Percentiles rank a stretch among this genome's conserved stretches.
phyloP scores from a whole-genome alignment of 1,139 yeast species.

The Yamadazyma blattariae region DNA sequence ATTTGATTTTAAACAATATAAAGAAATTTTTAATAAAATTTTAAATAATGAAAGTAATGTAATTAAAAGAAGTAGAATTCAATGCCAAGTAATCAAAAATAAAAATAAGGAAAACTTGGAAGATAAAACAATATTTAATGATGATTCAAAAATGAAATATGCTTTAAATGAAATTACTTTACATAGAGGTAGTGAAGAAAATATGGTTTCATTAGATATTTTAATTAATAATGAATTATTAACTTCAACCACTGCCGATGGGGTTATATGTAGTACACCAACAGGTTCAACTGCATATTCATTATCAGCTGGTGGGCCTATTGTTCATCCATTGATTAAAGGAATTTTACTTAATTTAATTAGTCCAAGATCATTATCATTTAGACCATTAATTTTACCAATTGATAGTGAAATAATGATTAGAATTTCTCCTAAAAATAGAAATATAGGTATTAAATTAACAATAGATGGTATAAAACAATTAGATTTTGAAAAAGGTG shows the following conservation, averaged over 20 bases:
- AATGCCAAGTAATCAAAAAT: conserved; percentile 60
- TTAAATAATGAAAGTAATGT: conserved; percentile 68
- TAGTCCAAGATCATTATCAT: conserved; percentile 84
- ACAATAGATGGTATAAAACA: conserved; percentile 82
- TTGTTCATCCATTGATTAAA: conserved; percentile 85
- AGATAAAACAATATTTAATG: neutral
- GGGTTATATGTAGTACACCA: conserved; percentile 81
- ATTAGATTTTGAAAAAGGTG: conserved; percentile 67
- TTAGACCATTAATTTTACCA: conserved; percentile 83
- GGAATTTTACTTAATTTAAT: conserved; percentile 84
- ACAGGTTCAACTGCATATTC: conserved; percentile 95
- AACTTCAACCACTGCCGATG: conserved; percentile 91
- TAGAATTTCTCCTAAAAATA: conserved; percentile 51
- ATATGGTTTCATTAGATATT: conserved; percentile 77
- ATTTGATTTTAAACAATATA: conserved; percentile 65
- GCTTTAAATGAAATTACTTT: conserved; percentile 91
- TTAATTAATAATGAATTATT: conserved; percentile 76
- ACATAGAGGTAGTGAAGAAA: conserved; percentile 88
- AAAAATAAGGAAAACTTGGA: too few species aligned
- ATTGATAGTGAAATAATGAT: conserved; percentile 66
- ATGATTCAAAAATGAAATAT: conserved; percentile 38
- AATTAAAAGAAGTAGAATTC: conserved; percentile 71
- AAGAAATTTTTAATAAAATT: conserved; percentile 61
- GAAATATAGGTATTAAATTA: conserved; percentile 48
- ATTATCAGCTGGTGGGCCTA: conserved; percentile 89